Conservation (phyloP, 2,329 filamentous ascomycete species). For the Didymella exigua region DNA sequence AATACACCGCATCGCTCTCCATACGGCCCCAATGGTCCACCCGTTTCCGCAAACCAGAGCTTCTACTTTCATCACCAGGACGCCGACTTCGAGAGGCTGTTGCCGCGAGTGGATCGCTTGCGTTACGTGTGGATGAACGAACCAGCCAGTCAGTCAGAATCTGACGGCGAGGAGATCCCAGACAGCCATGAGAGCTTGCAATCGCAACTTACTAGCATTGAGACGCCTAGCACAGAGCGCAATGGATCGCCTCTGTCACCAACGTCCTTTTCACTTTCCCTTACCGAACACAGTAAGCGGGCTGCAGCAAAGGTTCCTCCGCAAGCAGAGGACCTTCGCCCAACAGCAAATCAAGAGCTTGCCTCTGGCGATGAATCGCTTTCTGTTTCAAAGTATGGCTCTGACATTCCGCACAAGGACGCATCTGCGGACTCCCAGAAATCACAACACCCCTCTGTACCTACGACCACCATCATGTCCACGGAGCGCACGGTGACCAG, state of each 20-base stretch:
- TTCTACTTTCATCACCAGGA: conserved; percentile 16
- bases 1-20: neutral
- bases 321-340: neutral
- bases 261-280: neutral
- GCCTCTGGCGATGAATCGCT: neutral
- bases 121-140: neutral
- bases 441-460: neutral
- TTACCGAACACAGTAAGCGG: neutral
- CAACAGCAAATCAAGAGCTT: too few relatives aligned
- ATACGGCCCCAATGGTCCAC: conserved; percentile 3
- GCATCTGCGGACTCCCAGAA: neutral
- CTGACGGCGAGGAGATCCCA: neutral
- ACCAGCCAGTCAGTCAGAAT: neutral
- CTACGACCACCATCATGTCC: neutral
- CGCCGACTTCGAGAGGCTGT: neutral
- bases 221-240: neutral
- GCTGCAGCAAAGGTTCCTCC: neutral
- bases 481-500: neutral
- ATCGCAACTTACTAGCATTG: neutral
- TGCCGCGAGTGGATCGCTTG: conserved; percentile 7
- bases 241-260: neutral
- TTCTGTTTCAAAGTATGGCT: neutral
- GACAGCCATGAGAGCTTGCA: neutral
- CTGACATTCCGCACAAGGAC: neutral
- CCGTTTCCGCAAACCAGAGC: neutral